Percentiles rank a stretch among this genome's conserved stretches.
These are phyloP conservation scores for Penicillium freii DNA, from an alignment of 2,329 filamentous ascomycete species.

Conservation along the genomic window DNA sequence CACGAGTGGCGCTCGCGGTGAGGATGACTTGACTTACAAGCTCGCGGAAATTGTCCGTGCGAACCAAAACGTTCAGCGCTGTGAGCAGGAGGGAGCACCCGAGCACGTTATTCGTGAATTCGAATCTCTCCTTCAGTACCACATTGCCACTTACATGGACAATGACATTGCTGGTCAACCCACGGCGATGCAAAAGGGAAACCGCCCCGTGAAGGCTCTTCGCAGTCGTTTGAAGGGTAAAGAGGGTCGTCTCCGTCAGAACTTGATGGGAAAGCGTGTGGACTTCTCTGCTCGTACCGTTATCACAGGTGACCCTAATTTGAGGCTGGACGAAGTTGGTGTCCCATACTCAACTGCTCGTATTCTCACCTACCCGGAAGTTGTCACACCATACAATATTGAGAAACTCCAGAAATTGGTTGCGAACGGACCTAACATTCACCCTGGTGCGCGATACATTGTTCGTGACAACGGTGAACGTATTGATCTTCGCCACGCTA, in stretches of 20 bases:
- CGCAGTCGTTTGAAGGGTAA: conserved; percentile 98
- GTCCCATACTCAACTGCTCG: conserved; percentile 91
- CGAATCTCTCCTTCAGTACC: conserved; percentile 88
- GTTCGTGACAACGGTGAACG: conserved; percentile 90
- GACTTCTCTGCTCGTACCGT: conserved; percentile 99
- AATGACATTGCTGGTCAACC: conserved; percentile 97
- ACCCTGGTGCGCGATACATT: conserved; percentile 95
- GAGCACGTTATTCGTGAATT: conserved; percentile 90
- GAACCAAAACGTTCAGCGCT: conserved; percentile 90
- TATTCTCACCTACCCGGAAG: conserved; percentile 93
- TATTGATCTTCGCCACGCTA: conserved; percentile 92
- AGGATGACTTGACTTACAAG: conserved; percentile 99
- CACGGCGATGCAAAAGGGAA: conserved; percentile 93
- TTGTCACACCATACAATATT: conserved; percentile 97
- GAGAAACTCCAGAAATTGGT: conserved; percentile 85
- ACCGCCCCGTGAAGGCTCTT: conserved; percentile 93
- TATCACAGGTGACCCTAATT: conserved; percentile 96
- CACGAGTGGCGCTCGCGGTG: conserved; percentile 85
- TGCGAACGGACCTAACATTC: conserved; percentile 88
- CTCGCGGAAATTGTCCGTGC: conserved; percentile 96
- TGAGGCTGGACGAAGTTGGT: conserved; percentile 95
- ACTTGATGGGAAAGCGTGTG: conserved; percentile 99
- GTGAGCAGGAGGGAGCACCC: conserved; percentile 85
- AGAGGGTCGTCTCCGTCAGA: conserved; percentile 94
- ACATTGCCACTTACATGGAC: conserved; percentile 99